Base-by-base conservation (phyloP, 371 early-diverging fungal genomes). In the Syncephalastrum racemosum region DNA sequence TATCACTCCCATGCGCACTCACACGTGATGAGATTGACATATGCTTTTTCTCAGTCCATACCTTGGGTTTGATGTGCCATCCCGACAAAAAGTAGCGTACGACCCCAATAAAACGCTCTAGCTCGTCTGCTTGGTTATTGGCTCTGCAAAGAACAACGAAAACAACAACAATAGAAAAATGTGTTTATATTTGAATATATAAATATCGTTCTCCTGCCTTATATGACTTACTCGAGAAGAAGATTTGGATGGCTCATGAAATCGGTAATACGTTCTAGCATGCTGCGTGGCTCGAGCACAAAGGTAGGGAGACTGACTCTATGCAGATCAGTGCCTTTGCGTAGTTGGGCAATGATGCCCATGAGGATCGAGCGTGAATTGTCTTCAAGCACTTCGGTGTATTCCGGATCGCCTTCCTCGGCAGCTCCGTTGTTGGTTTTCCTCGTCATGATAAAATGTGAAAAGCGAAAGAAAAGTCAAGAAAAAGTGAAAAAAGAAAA, bases 41-140 rank as follows among this genome's bases (percentile, higher is more conserved):
- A 45, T 42, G 19, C 41, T 54, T 24, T 23, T n/a, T 46, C 15
- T 52, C 18, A 25, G 16, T n/a, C 36, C 43, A 52, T 79, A 91
- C 92, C 79, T 88, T 91, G 20, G 98, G 98, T 64, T 88, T 88
- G 51, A 96, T 94, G 68, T 98, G 97, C 96, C 95, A 97, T 1
- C 97, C 97, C n/a, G 94, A 89, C 46, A 98, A 75, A 68, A 87
- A 97, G 78, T 92, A 97, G 52, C 88, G 80, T 4, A 93, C 86
- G n/a, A 95, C 90, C 25, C 84, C 85, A 36, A 96, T 73, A 63
- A 98, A 94, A n/a, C 98, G 81, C 23, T 89, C 62, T 2, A 88
- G 63, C 14, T 94, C 91, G 67, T 95, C 92, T 4, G 79, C 63
- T 52, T 80, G 53, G 24, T 80, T 76, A 59, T 75, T 70, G 14